Conservation (phyloP, 148 eudicot genomes). For the Nepenthes mirabilis region DNA sequence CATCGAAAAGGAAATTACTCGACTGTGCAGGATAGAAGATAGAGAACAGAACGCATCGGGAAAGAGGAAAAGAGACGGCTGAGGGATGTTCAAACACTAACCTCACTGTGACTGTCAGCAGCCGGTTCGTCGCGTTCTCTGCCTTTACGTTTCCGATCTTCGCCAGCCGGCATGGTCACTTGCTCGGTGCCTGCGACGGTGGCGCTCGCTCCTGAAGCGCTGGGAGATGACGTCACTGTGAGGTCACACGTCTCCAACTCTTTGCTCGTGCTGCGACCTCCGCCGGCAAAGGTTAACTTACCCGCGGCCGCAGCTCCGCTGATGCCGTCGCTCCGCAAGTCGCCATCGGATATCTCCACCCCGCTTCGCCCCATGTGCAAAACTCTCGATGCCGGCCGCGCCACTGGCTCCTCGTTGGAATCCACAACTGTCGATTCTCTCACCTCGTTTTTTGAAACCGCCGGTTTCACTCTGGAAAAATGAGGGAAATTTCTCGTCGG, state of each 20-base stretch:
- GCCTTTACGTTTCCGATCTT: constrained; percentile 46
- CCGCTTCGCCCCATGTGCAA: constrained; percentile 5
- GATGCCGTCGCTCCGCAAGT: constrained; percentile 6
- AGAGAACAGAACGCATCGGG: constrained; percentile 2
- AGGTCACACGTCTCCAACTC: constrained; percentile 23
- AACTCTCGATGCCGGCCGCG: constrained; percentile 8
- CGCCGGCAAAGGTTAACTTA: constrained; percentile 7
- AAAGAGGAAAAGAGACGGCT: not conserved
- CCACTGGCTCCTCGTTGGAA: constrained; percentile 26
- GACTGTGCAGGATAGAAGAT: not conserved
- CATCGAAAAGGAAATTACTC: not conserved
- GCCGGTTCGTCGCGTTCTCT: constrained; percentile 22
- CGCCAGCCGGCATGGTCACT: constrained; percentile 1
- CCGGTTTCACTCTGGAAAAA: constrained; percentile 20
- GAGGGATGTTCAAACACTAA: constrained; percentile 1
- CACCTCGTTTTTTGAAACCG: constrained; percentile 3
- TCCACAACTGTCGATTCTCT: constrained; percentile 32
- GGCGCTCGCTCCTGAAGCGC: constrained; percentile 22
- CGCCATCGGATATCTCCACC: constrained; percentile 14
- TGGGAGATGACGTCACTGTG: constrained; percentile 31
- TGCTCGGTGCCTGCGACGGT: constrained; percentile 9
- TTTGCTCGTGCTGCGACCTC: constrained; percentile 8
- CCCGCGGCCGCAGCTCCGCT: constrained; percentile 10
- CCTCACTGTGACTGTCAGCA: constrained; percentile 32
- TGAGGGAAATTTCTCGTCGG: constrained; percentile 22